Conservation (phyloP, 1,284 basidiomycete species). For the Ganoderma leucocontextum region DNA sequence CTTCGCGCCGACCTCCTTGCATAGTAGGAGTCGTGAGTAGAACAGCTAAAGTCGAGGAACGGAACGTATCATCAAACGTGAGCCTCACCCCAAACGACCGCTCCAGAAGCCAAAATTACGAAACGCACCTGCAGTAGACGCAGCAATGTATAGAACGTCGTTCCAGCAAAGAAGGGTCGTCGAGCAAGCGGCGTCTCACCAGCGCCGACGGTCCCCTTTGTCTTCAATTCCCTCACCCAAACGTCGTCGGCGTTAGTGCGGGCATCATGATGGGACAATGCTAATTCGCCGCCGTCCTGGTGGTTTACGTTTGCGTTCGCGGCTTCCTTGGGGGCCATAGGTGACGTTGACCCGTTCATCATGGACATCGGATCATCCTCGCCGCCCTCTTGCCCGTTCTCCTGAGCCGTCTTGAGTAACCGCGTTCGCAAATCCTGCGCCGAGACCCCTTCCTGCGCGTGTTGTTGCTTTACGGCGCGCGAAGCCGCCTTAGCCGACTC, state of each 20-base stretch:
- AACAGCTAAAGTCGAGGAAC: slow-evolving; percentile 64
- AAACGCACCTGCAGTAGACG: slow-evolving; percentile 84
- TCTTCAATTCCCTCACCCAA: slow-evolving; percentile 63
- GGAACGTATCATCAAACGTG: slow-evolving; percentile 14
- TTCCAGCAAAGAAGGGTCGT: slow-evolving; percentile 89
- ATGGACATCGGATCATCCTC: slow-evolving; percentile 36
- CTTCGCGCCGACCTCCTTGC: slow-evolving; percentile 82
- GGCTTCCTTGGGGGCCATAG: slow-evolving; percentile 27
- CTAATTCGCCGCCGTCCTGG: slow-evolving; percentile 8
- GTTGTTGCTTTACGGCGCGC: slow-evolving; percentile 9
- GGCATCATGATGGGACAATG: slow-evolving; percentile 22
- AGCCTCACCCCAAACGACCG: slow-evolving; percentile 13
- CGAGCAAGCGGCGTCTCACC: slow-evolving; percentile 47
- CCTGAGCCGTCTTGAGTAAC: slow-evolving; percentile 75
- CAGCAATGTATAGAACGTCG: slow-evolving; percentile 90
- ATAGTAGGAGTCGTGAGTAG: slow-evolving; percentile 87
- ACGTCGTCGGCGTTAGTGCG: slow-evolving; percentile 52
- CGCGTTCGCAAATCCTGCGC: slow-evolving; percentile 82
- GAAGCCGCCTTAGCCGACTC: slow-evolving; percentile 26
- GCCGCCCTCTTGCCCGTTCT: slow-evolving; percentile 48
- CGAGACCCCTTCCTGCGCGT: slow-evolving; percentile 56
- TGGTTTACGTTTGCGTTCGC: slow-evolving; percentile 10
- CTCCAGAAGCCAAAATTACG: slow-evolving; percentile 11
- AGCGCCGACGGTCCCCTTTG: slow-evolving; percentile 37
- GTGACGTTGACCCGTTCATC: slow-evolving; percentile 36